A percentile compares a stretch with the other conserved stretches of the same genome.
phyloP scores from a whole-genome alignment of 1,284 basidiomycete species.

The Ustilago tritici region DNA sequence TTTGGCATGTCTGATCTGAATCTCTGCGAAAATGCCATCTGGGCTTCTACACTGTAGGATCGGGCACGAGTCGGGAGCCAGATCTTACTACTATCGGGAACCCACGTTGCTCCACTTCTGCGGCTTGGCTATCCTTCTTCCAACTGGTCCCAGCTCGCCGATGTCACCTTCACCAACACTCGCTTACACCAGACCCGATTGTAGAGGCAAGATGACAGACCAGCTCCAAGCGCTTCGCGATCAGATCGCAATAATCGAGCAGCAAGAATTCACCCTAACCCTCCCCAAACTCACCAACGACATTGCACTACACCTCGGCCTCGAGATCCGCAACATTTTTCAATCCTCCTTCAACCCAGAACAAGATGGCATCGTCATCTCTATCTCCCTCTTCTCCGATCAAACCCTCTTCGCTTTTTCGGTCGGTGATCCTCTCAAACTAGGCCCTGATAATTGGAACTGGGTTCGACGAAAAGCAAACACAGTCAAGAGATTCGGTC shows the following conservation, averaged over 20 bases:
- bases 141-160: not conserved
- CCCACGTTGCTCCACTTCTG: not conserved
- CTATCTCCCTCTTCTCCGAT: conserved; percentile 46
- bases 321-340: conserved; percentile 40
- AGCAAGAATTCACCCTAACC: conserved; percentile 29
- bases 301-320: conserved; percentile 44
- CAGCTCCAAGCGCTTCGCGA: not conserved
- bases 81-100: not conserved
- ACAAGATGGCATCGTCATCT: conserved; percentile 47
- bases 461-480: conserved; percentile 53
- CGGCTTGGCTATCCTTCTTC: not conserved
- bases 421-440: conserved; percentile 34
- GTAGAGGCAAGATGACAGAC: conserved; percentile 11
- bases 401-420: conserved; percentile 49
- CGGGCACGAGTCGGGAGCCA: not conserved
- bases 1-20: no score
- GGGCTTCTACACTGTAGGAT: not conserved
- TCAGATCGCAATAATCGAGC: conserved; percentile 25
- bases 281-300: conserved; percentile 33
- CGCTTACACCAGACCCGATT: not conserved
- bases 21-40: no score
- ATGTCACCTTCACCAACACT: not conserved
- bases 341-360: conserved; percentile 11
- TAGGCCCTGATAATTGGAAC: conserved; percentile 51
- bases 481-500: conserved; percentile 48